Evolutionary conservation across 1,284 basidiomycete genomes (phyloP).

Genomic region (Malassezia pachydermatis): DNA sequence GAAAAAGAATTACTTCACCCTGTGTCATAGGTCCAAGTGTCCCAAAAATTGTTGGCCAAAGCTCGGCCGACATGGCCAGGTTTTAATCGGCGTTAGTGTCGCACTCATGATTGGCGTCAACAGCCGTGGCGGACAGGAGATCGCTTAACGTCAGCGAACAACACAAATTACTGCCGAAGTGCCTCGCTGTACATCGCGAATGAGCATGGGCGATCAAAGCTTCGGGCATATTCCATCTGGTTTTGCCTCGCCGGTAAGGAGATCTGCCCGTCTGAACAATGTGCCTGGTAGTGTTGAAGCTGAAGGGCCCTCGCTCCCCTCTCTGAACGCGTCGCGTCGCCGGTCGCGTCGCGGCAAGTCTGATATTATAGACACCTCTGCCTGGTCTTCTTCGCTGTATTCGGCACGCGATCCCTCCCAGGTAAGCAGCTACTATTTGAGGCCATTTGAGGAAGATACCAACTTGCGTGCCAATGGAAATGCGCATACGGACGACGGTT

Average conservation of each 20-base stretch:
- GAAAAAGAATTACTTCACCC: too few relatives aligned
- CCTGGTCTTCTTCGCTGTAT: slow-evolving; percentile 15
- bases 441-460: slow-evolving; percentile 1
- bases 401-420: slow-evolving; percentile 12
- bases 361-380: slow-evolving; percentile 7
- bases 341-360: neutral
- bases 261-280: slow-evolving; percentile 11
- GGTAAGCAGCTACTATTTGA: slow-evolving; percentile 18
- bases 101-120: too few relatives aligned
- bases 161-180: too few relatives aligned
- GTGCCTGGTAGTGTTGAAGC: slow-evolving; percentile 1
- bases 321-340: neutral
- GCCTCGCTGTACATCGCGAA: too few relatives aligned
- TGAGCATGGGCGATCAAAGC: too few relatives aligned
- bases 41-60: too few relatives aligned
- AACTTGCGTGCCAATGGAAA: neutral
- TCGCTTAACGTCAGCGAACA: too few relatives aligned
- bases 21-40: too few relatives aligned
- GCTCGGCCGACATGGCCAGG: too few relatives aligned
- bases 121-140: too few relatives aligned
- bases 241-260: slow-evolving; percentile 7
- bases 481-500: slow-evolving; percentile 9
- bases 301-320: neutral
- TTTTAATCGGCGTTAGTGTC: too few relatives aligned
- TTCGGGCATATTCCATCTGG: too few relatives aligned